Base-by-base conservation (phyloP, 225 moss, liverwort and hornwort genomes). In the Polytrichum formosum region DNA sequence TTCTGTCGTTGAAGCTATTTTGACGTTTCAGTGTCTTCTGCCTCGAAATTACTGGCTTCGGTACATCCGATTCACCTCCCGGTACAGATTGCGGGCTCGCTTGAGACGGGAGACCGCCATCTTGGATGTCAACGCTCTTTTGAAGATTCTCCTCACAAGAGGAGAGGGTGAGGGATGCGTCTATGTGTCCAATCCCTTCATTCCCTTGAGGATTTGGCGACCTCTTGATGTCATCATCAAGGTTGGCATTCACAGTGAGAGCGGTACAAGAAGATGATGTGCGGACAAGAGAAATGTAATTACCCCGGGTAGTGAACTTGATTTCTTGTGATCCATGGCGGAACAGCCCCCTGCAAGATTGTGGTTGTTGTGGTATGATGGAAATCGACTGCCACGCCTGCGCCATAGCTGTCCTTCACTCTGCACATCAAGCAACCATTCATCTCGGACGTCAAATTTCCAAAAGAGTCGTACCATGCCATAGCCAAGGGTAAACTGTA, bases 181-280 rank as follows among this genome's bases (percentile, higher is more conserved):
- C 28, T 4, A 20, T 28, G 28, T 22, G 5, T 23, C 67, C 67
- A 4, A 67, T 54, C 67, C 23, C 54, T 53, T 53, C 67, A 46
- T 67, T 67, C 16, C 67, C 67, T 67, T 46, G 23, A 53, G 46
- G 25, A 22, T 67, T 67, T 26, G 22, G 67, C n/a, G 67, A 21
- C 17, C 53, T 54, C 67, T 67, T 67, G 46, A 46, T 46, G 46
- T 46, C 46, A 67, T 67, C 67, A 26, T 67, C 53, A 16, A 22
- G 16, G 17, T 17, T 54, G 37, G 67, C 67, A 25, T 6, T 53
- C 21, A 53, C 67, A 4, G 53, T 53, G 1, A 67, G 9, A 67
- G 53, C 0, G 9, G 67, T 21, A 53, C 1, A 53, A 25, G 25
- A 54, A 53, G 23, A 53, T n/a, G 46, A 46, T 6, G 46, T 54